These are phyloP conservation scores for Stylosanthes scabra DNA, from an alignment of 331 rosid genomes.

Conservation along the genomic window DNA sequence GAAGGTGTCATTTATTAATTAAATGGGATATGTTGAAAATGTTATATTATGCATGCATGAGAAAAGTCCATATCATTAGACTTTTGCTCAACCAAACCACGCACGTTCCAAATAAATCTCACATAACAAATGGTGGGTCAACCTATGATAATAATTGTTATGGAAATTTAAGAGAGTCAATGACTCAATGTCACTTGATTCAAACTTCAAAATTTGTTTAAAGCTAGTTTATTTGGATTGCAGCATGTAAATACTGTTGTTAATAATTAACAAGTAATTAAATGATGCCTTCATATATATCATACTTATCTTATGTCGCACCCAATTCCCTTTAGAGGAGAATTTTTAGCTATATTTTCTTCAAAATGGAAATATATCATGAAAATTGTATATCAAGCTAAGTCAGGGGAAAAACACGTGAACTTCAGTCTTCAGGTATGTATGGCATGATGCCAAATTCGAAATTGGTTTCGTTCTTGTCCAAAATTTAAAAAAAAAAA, in stretches of 20 bases:
- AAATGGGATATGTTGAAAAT: constrained; percentile 16
- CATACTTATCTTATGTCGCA: background rate
- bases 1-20: constrained; percentile 27
- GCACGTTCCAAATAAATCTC: constrained; percentile 21
- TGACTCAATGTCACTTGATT: background rate
- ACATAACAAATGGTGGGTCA: constrained; percentile 31
- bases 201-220: too few species aligned
- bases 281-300: background rate
- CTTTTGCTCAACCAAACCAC: constrained; percentile 40
- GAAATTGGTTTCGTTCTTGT: too few species aligned
- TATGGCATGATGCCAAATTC: background rate
- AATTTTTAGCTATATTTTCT: background rate
- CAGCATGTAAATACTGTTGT: constrained; percentile 1
- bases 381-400: background rate
- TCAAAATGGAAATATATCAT: background rate
- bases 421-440: background rate
- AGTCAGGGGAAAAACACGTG: background rate
- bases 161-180: constrained; percentile 25
- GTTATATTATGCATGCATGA: constrained; percentile 1
- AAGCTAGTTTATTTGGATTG: constrained; percentile 1
- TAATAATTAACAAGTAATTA: too few species aligned
- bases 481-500: too few species aligned
- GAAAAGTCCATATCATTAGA: constrained; percentile 38
- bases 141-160: constrained; percentile 25
- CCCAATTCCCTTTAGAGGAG: background rate